These are phyloP conservation scores for Camellia oleifera DNA, from an alignment of 179 eudicot species.

Conservation along the genomic window DNA sequence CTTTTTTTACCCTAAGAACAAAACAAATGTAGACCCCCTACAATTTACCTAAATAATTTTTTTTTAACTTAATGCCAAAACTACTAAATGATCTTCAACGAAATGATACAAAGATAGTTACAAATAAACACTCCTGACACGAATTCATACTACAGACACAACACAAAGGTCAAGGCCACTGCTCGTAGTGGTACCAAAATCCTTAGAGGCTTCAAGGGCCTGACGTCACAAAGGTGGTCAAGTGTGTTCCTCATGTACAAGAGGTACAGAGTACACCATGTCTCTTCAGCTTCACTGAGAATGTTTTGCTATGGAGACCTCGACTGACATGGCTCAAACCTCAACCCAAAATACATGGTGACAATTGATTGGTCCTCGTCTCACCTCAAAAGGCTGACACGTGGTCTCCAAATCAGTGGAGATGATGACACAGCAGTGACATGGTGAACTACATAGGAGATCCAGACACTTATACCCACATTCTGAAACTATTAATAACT, in stretches of 20 bases:
- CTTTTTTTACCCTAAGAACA: neutral
- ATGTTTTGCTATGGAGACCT: neutral
- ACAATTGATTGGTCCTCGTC: neutral
- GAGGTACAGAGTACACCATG: too few species aligned
- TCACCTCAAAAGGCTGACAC: neutral
- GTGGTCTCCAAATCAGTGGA: neutral
- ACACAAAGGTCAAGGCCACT: neutral
- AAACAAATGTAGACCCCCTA: constrained; percentile 2
- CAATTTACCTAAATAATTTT: neutral
- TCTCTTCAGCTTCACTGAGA: neutral
- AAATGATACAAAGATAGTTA: neutral
- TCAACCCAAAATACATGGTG: neutral
- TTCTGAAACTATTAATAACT: neutral
- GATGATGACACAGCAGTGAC: neutral
- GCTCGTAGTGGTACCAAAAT: too few species aligned
- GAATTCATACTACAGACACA: neutral
- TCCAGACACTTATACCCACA: neutral
- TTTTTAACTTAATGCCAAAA: neutral
- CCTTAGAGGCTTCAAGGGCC: too few species aligned
- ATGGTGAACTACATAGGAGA: neutral
- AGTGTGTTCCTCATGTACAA: too few species aligned
- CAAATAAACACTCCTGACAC: neutral
- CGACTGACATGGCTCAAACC: neutral
- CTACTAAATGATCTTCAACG: neutral
- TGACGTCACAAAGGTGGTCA: too few species aligned